Evolutionary conservation across 192 early-diverging fungal species (phyloP).

Genomic region (Rhizophagus clarus): DNA sequence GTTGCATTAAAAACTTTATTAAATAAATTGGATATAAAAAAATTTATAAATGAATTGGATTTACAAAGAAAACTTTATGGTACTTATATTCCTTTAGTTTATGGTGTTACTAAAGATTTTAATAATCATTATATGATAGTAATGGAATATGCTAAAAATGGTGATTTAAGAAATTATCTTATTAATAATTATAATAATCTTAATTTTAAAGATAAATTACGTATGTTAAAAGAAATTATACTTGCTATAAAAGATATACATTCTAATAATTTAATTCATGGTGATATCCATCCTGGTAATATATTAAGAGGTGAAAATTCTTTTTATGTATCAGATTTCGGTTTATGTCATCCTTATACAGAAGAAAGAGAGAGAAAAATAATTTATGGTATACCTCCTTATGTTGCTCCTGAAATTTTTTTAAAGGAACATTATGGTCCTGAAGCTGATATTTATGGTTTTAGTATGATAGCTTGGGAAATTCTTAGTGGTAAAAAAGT

Average conservation of each 20-base stretch:
- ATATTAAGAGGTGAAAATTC: slow-evolving; percentile 3
- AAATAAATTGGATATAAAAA: background rate
- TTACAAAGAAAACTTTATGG: background rate
- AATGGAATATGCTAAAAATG: background rate
- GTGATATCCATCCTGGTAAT: slow-evolving; percentile 31
- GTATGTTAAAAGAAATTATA: background rate
- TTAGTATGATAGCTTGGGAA: background rate
- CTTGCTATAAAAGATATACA: slow-evolving; percentile 30
- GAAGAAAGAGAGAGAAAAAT: background rate
- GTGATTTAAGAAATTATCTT: background rate
- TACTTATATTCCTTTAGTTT: background rate
- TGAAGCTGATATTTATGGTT: background rate
- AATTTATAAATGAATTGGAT: background rate
- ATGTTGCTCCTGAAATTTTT: background rate
- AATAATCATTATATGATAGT: background rate
- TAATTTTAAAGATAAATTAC: background rate
- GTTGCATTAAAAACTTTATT: background rate
- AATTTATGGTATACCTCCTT: background rate
- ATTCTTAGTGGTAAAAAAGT: background rate
- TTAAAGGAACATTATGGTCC: background rate
- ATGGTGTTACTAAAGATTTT: background rate
- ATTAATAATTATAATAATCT: background rate
- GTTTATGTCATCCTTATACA: slow-evolving; percentile 38
- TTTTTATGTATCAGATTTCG: slow-evolving; percentile 38
- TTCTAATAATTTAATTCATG: slow-evolving; percentile 39